Percentiles rank a stretch among this genome's conserved stretches.
phyloP scores from a whole-genome alignment of 441 rosid genomes.

The Adansonia madagascariensis region DNA sequence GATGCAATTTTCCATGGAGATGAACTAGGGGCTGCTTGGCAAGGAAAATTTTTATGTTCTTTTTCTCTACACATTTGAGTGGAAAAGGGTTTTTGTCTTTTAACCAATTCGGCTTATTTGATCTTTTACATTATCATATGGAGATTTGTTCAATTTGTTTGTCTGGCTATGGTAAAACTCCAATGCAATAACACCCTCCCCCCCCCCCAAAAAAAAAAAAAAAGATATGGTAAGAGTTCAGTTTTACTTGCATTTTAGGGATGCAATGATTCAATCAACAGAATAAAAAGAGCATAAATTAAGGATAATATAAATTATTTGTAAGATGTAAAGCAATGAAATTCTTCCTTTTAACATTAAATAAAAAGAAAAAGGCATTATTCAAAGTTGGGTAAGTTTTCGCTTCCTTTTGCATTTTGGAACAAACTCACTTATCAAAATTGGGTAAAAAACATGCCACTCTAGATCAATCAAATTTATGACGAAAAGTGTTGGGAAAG shows the following conservation, averaged over 20 bases:
- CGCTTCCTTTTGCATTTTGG: neutral
- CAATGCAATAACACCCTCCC: neutral
- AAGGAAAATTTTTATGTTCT: neutral
- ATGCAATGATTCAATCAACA: neutral
- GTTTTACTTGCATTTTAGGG: neutral
- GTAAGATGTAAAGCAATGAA: neutral
- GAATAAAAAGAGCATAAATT: neutral
- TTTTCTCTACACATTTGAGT: neutral
- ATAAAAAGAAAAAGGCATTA: neutral
- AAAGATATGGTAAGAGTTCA: neutral
- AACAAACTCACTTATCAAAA: neutral
- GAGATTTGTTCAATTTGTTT: too few species aligned
- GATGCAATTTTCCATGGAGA: neutral
- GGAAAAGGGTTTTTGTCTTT: neutral
- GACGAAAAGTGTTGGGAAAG: too few species aligned
- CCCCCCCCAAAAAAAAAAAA: neutral
- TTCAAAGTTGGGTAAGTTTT: neutral
- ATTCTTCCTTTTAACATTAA: neutral
- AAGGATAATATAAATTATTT: neutral
- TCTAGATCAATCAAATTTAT: too few species aligned
- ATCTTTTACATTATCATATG: neutral
- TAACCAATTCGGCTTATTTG: neutral
- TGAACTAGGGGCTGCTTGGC: neutral
- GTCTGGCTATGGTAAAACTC: neutral
- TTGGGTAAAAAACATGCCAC: too few species aligned